Base-by-base conservation (phyloP, 768 basidiomycete species). In the Phlegmacium glaucopus region DNA sequence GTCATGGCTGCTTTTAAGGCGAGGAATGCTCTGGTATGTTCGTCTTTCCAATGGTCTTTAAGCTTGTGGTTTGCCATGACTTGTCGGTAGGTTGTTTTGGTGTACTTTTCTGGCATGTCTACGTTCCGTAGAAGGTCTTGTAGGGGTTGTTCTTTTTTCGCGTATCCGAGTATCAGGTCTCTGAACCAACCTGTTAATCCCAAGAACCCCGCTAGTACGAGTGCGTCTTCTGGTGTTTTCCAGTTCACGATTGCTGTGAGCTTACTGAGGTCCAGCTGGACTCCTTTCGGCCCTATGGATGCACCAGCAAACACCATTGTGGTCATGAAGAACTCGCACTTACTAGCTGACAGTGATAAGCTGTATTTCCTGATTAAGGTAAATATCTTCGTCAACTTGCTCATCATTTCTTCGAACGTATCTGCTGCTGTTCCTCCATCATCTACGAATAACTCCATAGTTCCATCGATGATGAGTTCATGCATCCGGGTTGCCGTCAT, bases 381-480 rank as follows among this genome's bases (percentile, higher is more conserved):
- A 2, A 75, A 56, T 9, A 71, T 37, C 1, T 34, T 30, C 2
- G 39, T 12, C 8, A 74, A 30, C 3, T 60, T 59, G 1, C 1
- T 25, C 28, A 69, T 42, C 28, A 53, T 52, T 30, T 63, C 59
- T 0, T 62, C 57, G 37, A 73, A 71, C 0, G 43, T 44, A 52
- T 74, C 60, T 0, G 51, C 64, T 25, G 66, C 62, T 1, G 57
- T 39, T 1, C 60, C 66, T 0, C 69, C 64, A 48, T 77, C 69
- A 40, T 76, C 70, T 0, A 76, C 69, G 29, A 72, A 74, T 13
- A 69, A 51, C 44, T 73, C 66, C 9, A 55, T 49, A 1, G 59
- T 43, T 9, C 45, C 53, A n/a, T n/a, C n/a, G n/a, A n/a, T n/a
- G 1, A 70, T 18, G 1, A 69, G 22, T 37, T 68, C 66, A 9